Percentiles rank a stretch among this genome's conserved stretches.
Conservation (phyloP, 768 basidiomycete species). For the Trametes maxima region DNA sequence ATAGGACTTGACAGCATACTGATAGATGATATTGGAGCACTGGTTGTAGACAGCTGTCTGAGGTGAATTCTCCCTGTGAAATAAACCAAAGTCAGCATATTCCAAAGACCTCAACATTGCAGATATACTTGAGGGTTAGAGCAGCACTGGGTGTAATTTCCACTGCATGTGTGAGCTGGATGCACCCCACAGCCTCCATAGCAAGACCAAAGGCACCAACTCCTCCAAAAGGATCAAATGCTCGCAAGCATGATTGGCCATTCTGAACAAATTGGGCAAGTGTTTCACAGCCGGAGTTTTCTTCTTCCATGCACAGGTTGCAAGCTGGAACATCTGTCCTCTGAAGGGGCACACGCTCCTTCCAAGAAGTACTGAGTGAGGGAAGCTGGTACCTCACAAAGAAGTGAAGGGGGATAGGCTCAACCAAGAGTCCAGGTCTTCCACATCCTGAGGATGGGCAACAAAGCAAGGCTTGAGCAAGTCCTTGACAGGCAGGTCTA, state of each 20-base stretch:
- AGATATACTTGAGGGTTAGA: slow-evolving; percentile 57
- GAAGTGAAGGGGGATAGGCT: slow-evolving; percentile 59
- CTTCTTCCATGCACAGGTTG: slow-evolving; percentile 39
- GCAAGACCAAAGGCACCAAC: slow-evolving; percentile 65
- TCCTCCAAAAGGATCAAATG: slow-evolving; percentile 48
- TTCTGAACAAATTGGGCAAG: slow-evolving; percentile 39
- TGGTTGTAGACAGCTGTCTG: slow-evolving; percentile 64
- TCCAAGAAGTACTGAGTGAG: slow-evolving; percentile 35
- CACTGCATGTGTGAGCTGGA: slow-evolving; percentile 64
- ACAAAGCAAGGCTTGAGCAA: slow-evolving; percentile 50
- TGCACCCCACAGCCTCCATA: slow-evolving; percentile 53
- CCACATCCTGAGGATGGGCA: slow-evolving; percentile 4
- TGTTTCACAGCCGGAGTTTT: slow-evolving; percentile 35
- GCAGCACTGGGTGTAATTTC: slow-evolving; percentile 81
- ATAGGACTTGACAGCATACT: slow-evolving; percentile 57
- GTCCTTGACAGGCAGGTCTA: slow-evolving; percentile 35
- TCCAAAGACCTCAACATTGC: not conserved
- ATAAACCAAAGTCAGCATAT: slow-evolving; percentile 3
- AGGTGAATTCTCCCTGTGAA: slow-evolving; percentile 53
- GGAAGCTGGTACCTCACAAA: slow-evolving; percentile 57
- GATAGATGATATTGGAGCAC: slow-evolving; percentile 65
- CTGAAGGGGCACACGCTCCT: slow-evolving; percentile 43
- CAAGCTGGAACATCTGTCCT: slow-evolving; percentile 49
- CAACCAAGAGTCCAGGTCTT: slow-evolving; percentile 48
- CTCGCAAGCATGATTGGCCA: slow-evolving; percentile 28